phyloP scores from a whole-genome alignment of 2,329 filamentous ascomycete species.

The Ceratocystis alfenasii region DNA sequence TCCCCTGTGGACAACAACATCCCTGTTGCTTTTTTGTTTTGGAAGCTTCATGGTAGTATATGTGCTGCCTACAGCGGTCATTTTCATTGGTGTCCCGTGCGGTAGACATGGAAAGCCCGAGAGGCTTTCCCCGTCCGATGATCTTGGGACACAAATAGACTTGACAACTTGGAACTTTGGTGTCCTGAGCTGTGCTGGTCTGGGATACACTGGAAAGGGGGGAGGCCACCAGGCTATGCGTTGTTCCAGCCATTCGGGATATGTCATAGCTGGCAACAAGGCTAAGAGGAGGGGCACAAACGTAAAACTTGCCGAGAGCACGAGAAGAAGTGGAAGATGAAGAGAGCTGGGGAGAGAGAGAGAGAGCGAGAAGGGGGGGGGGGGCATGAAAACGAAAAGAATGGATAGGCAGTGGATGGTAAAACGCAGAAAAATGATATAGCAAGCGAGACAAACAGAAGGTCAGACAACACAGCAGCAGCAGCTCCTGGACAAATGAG shows the following conservation, averaged over 20 bases:
- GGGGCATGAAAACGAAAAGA: not conserved
- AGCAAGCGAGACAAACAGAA: constrained; percentile 3
- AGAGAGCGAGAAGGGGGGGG: not conserved
- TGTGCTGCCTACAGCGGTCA: not conserved
- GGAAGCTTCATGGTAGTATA: not conserved
- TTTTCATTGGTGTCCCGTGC: not conserved
- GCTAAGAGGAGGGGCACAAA: not conserved
- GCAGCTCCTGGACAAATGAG: not conserved
- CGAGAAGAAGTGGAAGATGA: too few species aligned
- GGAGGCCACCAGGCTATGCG: not conserved
- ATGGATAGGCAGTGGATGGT: not conserved
- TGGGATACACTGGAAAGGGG: not conserved
- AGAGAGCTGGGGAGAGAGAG: not conserved
- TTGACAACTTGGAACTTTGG: not conserved
- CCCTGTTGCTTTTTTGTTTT: not conserved
- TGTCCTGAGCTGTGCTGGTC: not conserved
- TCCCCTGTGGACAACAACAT: not conserved
- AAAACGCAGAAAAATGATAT: not conserved
- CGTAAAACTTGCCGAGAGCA: too few species aligned
- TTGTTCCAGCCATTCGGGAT: not conserved
- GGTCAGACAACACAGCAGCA: not conserved
- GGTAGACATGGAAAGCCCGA: not conserved
- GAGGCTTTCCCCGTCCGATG: not conserved
- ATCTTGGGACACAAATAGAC: not conserved
- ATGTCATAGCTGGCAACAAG: not conserved